Conservation (phyloP, 306 rosid species). For the Mimosa pudica region DNA sequence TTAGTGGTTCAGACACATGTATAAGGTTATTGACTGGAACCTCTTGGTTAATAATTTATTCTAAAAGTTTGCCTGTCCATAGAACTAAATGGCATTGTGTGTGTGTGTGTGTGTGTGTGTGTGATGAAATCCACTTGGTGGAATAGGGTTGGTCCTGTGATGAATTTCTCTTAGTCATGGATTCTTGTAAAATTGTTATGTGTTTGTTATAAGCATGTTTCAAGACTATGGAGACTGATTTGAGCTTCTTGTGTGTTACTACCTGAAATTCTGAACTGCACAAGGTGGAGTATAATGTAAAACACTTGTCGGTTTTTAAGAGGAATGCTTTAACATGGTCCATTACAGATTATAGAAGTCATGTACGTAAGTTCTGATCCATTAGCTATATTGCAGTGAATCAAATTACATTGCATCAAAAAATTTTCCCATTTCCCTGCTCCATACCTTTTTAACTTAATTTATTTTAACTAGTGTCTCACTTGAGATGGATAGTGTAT, state of each 20-base stretch:
- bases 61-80: no score
- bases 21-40: background rate
- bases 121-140: no score
- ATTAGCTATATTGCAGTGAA: background rate
- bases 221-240: background rate
- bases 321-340: background rate
- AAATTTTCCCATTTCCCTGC: background rate
- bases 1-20: background rate
- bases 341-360: slow-evolving; percentile 2
- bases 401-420: background rate
- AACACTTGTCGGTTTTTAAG: background rate
- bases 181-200: slow-evolving; percentile 3
- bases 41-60: no score
- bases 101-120: no score
- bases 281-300: background rate
- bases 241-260: background rate
- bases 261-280: background rate
- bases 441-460: background rate
- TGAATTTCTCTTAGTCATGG: background rate
- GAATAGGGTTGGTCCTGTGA: slow-evolving; percentile 5
- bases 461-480: background rate
- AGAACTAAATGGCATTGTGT: no score
- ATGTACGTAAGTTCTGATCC: background rate
- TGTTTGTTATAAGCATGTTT: slow-evolving; percentile 14
- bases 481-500: background rate